Base-by-base conservation (phyloP, 2,329 filamentous ascomycete genomes). In the Amauroascus verrucosus region DNA sequence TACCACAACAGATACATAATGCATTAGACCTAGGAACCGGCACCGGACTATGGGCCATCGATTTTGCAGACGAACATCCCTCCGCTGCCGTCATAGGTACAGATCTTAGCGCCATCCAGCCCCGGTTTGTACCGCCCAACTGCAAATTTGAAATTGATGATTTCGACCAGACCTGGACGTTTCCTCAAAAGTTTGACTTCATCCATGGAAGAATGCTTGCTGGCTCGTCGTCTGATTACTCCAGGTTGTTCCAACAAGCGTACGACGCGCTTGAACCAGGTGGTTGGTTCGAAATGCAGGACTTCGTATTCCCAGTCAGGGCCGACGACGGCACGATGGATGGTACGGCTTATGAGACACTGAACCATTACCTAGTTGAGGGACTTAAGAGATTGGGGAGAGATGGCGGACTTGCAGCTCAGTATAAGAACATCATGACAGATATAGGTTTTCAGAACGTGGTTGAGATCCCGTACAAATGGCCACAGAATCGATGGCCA, bases 201-300 rank as follows among this genome's bases (percentile, higher is more conserved):
- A 58, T 63, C 16, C 61, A 62, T 40, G 44, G 44, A 33, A 46
- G 44, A 51, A 58, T 57, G 38, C 40, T 61, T 44, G 56, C 55
- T 22, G 57, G 58, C 26, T 54, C 56, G 3, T 49, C 62, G 16
- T 37, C 53, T 4, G 58, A 61, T 43, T 63, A 57, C 56, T 54
- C 54, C 9, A 30, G 41, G 18, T 59, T 60, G 41, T 56, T 57
- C 41, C 48, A 35, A 35, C 58, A 60, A 37, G 11, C 6, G 4
- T 46, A 46, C 13, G 16, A 46, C 16, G 22, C 22, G 24, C 66
- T 77, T 20, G 69, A 68, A 51, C 74, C 73, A 0, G 74, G 74
- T 6, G 74, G 74, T 35, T 77, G 70, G 59, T 58, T 77, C 20
- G 75, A 77, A 56, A 63, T 75, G 48, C 73, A 77, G 58, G 75